These are phyloP conservation scores for Wallacemonas sp. DNA, from an alignment of 208 protist species.

Conservation along the genomic window DNA sequence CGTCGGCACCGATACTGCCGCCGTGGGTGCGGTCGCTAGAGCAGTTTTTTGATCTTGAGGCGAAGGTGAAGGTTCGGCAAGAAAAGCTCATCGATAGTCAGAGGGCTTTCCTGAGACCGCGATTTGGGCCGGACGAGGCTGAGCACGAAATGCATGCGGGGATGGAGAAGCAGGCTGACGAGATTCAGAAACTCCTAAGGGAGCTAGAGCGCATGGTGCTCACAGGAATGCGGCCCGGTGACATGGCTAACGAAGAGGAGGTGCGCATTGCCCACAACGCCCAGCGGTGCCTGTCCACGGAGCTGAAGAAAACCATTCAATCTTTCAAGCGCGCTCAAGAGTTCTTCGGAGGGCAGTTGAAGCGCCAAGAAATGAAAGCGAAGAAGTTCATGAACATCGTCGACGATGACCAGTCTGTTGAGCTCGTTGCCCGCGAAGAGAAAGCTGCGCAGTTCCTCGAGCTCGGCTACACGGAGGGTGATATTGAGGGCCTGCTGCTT, in stretches of 20 bases:
- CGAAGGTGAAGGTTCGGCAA: constrained; percentile 27
- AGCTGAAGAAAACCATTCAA: constrained; percentile 36
- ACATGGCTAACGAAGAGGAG: constrained; percentile 49
- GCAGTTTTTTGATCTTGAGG: constrained; percentile 45
- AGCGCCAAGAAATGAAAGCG: constrained; percentile 44
- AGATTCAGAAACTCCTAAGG: constrained; percentile 47
- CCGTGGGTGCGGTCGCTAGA: constrained; percentile 48
- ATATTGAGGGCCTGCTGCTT: constrained; percentile 71
- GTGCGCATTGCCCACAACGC: constrained; percentile 38
- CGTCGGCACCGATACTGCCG: neutral
- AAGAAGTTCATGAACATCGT: constrained; percentile 62
- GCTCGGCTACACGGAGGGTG: constrained; percentile 76
- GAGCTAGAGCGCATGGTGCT: constrained; percentile 71
- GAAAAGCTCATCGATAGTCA: constrained; percentile 44
- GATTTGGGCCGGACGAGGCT: constrained; percentile 51
- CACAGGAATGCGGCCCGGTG: constrained; percentile 33
- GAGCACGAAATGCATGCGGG: constrained; percentile 25
- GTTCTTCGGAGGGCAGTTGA: constrained; percentile 47
- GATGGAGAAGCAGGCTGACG: constrained; percentile 37
- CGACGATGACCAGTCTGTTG: constrained; percentile 38
- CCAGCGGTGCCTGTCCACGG: constrained; percentile 37
- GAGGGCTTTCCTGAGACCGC: constrained; percentile 38
- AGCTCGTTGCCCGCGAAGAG: constrained; percentile 57
- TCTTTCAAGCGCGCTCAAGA: constrained; percentile 59
- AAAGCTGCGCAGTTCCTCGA: constrained; percentile 62